A percentile compares a stretch with the other conserved stretches of the same genome.
phyloP scores from a whole-genome alignment of 257 asterid genomes.

The Perilla frutescens region DNA sequence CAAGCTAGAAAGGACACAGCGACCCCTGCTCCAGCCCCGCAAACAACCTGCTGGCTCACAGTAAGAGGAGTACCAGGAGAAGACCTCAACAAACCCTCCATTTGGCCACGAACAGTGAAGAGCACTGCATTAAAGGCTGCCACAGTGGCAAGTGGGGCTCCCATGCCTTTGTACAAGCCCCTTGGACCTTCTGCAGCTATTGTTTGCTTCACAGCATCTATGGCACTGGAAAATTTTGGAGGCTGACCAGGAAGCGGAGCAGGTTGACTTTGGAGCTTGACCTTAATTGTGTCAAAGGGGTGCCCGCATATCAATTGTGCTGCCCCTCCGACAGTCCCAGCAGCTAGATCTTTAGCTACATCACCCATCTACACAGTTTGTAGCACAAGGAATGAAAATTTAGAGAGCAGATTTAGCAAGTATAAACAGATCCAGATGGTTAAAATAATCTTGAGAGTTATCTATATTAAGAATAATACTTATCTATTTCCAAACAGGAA shows the following conservation, averaged over 20 bases:
- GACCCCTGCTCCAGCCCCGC: conserved; percentile 91
- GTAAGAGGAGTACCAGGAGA: conserved; percentile 74
- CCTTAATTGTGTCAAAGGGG: conserved; percentile 97
- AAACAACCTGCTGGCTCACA: conserved; percentile 71
- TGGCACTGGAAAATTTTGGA: conserved; percentile 79
- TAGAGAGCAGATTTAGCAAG: not conserved
- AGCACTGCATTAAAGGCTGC: conserved; percentile 89
- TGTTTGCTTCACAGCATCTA: conserved; percentile 91
- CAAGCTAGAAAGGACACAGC: conserved; percentile 88
- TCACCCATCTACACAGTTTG: conserved; percentile 56
- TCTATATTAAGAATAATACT: not conserved
- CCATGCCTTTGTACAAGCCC: conserved; percentile 97
- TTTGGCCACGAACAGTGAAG: conserved; percentile 81
- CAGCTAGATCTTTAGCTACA: conserved; percentile 42
- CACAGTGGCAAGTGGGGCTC: conserved; percentile 97
- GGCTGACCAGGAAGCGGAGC: conserved; percentile 79
- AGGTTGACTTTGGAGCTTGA: conserved; percentile 97
- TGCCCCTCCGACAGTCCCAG: conserved; percentile 76
- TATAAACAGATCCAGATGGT: not conserved
- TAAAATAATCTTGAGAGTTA: not conserved
- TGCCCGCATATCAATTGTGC: conserved; percentile 87
- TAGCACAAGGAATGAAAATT: not conserved
- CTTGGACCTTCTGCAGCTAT: conserved; percentile 88
- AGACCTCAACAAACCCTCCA: conserved; percentile 77
- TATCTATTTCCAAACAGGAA: not conserved